Base-by-base conservation (phyloP, 148 eudicot species). In the Polygonum maritimum region DNA sequence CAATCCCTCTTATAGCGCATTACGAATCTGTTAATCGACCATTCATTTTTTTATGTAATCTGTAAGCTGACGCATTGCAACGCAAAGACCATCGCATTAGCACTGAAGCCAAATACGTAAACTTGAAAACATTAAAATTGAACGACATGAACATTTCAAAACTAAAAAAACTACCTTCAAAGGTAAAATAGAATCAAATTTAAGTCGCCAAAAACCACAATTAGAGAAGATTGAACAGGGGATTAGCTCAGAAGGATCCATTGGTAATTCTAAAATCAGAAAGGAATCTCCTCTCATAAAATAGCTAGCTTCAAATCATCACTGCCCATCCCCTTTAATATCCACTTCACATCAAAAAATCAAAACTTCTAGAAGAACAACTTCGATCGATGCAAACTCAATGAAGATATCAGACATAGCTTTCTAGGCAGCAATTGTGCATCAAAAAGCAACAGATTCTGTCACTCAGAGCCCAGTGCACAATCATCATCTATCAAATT, bases 391-490 rank as follows among this genome's bases (percentile, higher is more conserved):
- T 44, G 47, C 47, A 44, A 44, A 7, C 9, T 44, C 9, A 7
- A 16, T 4, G 44, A 65, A 5, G 14, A 4, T 6, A 67, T 67
- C 71, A 67, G 71, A 67, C 41, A 16, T 35, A 67, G 71, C 44
- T 67, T 67, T 67, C 71, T 67, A 67, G 71, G 71, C 44, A 9
- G 71, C 71, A 67, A 36, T 67, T 67, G 36, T 67, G 71, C 71
- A 67, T 67, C 71, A 67, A 67, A 15, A 67, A 36, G 44, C 71
- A 67, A 41, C 45, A 35, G 38, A 22, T 2, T 35, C 15, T 35
- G 71, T 45, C 38, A 45, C 44, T 67, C 71, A 67, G 71, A 67
- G 71, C 71, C 71, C 71, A 67, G 71, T 67, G 71, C 71, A 67
- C 21, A 38, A 5, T 67, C 71, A 67, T 67, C 71, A 67, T 67